Base-by-base conservation (phyloP, 2,329 filamentous ascomycete species). In the Colletotrichum destructivum region DNA sequence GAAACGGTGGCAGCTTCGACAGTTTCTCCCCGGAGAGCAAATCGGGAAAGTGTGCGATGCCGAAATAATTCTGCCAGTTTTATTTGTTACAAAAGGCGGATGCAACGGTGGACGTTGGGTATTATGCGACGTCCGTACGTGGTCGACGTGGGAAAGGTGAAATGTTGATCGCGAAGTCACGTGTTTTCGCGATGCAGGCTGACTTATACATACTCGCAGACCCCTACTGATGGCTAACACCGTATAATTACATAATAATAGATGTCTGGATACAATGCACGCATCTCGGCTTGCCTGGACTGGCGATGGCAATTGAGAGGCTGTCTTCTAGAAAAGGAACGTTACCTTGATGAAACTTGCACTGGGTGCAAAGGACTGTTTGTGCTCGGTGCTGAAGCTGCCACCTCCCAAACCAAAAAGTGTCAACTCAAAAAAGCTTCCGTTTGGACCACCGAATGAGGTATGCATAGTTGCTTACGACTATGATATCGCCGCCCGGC, bases 101-200 rank as follows among this genome's bases (percentile, higher is more conserved):
- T 40, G 35, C 35, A 35, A 52, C 26, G 46, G 12, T 59, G 15
- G 11, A 52, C 21, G 35, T 66, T 13, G 12, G 13, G 35, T 15
- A 63, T 63, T 54, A 47, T 44, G n/a, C 54, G 55, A 66, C 55
- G 63, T 66, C 54, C 55, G 26, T 60, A 52, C 31, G 46, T 23
- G 16, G 21, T 9, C 15, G 15, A 66, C 63, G 54, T 59, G 63
- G 60, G 51, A 47, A 7, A 2, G 8, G 38, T 31, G 21, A 23
- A 13, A 16, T 31, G 2, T 18, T 13, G 4, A 21, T 75, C 78
- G 72, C 78, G 76, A 64, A 26, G 62, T 79, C 78, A 79, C 78
- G 78, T 79, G 78, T 23, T 66, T 60, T 61, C 61, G 61, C 26
- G 63, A 42, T 40, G 26, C 6, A 16, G 1, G 2, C 9, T 11